Percentiles rank a stretch among this genome's conserved stretches.
phyloP scores from a whole-genome alignment of 1,284 basidiomycete genomes.

The Rhodotorula sp. region DNA sequence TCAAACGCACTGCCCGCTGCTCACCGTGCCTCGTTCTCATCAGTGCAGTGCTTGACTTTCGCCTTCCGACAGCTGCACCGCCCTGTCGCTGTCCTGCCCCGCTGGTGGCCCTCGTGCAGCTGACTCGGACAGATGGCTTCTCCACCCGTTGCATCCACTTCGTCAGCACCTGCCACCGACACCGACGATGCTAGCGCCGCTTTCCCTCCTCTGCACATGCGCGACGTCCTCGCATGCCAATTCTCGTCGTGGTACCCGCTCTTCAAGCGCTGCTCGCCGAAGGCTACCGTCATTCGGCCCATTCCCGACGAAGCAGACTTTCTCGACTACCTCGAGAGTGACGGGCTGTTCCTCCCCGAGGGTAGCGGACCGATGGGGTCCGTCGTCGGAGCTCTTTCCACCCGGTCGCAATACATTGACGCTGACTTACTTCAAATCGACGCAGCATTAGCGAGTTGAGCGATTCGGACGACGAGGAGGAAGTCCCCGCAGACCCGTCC shows the following conservation, averaged over 20 bases:
- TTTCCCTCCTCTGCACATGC: slow-evolving; percentile 60
- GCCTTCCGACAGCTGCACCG: neutral
- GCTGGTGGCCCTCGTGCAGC: neutral
- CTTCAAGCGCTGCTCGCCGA: slow-evolving; percentile 70
- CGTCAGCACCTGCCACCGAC: neutral
- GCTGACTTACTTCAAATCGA: slow-evolving; percentile 29
- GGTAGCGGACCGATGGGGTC: slow-evolving; percentile 64
- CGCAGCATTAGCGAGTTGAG: slow-evolving; percentile 54
- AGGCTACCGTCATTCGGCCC: slow-evolving; percentile 69
- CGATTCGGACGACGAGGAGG: slow-evolving; percentile 56
- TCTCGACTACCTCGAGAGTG: slow-evolving; percentile 70
- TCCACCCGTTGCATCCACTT: neutral
- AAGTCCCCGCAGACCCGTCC: slow-evolving; percentile 42
- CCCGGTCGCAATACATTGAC: neutral
- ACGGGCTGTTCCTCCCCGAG: slow-evolving; percentile 77
- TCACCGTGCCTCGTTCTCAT: too few species aligned
- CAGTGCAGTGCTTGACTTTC: too few species aligned
- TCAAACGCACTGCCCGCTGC: too few species aligned
- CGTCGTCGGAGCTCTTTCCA: slow-evolving; percentile 4
- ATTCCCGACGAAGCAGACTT: slow-evolving; percentile 66
- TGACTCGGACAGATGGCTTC: neutral
- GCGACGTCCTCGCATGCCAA: slow-evolving; percentile 70
- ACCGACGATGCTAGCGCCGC: neutral
- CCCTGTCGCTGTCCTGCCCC: neutral
- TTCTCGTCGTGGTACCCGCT: slow-evolving; percentile 85